phyloP scores from a whole-genome alignment of 2,329 filamentous ascomycete genomes.

The Fusarium clavum region DNA sequence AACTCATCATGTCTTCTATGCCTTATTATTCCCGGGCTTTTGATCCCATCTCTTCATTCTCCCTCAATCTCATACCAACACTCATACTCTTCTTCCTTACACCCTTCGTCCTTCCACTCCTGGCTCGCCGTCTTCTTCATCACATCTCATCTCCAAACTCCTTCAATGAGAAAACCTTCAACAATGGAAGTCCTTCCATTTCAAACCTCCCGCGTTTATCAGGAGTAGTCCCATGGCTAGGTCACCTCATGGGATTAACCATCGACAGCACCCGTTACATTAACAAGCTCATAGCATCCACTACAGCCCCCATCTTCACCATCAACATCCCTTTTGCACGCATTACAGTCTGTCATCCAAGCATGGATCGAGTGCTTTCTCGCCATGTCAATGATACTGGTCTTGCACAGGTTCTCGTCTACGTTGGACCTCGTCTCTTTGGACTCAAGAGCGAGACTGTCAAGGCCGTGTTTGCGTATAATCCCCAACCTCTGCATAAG shows the following conservation, averaged over 20 bases:
- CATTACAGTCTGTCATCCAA: conserved; percentile 46
- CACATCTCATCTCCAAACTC: conserved; percentile 2
- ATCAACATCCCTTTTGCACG: conserved; percentile 48
- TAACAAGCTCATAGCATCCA: conserved; percentile 42
- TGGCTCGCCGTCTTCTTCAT: conserved; percentile 7
- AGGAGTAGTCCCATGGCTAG: conserved; percentile 41
- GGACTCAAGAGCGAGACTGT: conserved; percentile 41
- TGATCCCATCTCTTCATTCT: conserved; percentile 11
- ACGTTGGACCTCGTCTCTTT: conserved; percentile 48
- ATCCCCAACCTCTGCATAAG: conserved; percentile 46
- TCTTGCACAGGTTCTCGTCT: conserved; percentile 47
- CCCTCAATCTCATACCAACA: conserved; percentile 24
- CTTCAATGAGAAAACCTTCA: conserved; percentile 14
- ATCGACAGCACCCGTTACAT: conserved; percentile 45
- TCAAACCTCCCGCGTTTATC: conserved; percentile 40
- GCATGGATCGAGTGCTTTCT: conserved; percentile 45
- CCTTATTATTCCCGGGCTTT: background rate
- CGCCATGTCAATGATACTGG: conserved; percentile 48
- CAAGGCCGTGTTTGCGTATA: conserved; percentile 40
- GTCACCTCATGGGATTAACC: conserved; percentile 43
- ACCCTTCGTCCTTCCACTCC: conserved; percentile 12
- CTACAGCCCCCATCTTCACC: conserved; percentile 43
- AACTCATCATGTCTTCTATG: conserved; percentile 4
- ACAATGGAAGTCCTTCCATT: conserved; percentile 22
- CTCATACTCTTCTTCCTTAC: conserved; percentile 6